Base-by-base conservation (phyloP, 1,284 basidiomycete species). In the Boletus austroedulis region DNA sequence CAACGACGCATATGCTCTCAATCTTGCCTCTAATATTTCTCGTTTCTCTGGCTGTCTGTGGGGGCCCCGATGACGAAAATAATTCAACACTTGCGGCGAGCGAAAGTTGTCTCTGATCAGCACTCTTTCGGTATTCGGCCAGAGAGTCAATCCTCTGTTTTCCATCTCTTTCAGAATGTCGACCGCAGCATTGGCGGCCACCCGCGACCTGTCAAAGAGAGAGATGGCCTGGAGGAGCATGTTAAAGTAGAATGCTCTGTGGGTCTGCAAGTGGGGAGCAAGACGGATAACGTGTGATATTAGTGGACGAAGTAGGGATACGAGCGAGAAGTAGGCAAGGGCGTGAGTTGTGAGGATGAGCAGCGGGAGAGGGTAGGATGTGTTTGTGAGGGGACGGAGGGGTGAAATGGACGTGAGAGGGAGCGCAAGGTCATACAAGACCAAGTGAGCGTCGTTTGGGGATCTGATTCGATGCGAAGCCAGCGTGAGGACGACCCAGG, bases 401-500 rank as follows among this genome's bases (percentile, higher is more conserved):
- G 53, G 38, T 10, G 54, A 3, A 5, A 9, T 14, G 21, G 56
- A 53, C 7, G 66, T 64, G n/a, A 59, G 58, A 31, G 68, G 62
- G 34, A 65, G 50, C 1, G 63, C 55, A 29, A 67, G 60, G 47
- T 67, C 65, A 8, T 67, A 66, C 47, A 69, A 19, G 28, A 48
- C 65, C 5, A 47, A 55, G 23, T 67, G 58, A 3, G 66, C 69
- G 31, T 67, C 67, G 50, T 15, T 28, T 1, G 69, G 47, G 1
- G 69, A 67, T n/a, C 68, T 71, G 10, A 84, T 75, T 66, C 78
- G 80, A 55, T 79, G 78, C n/a, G 71, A 74, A 5, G 81, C 71
- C 36, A 86, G 70, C 45, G 80, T 77, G 23, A 87, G 69, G 8
- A 81, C 67, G 19, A 85, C 70, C 85, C 85, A 89, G 1, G 77